Evolutionary conservation across 2,329 filamentous ascomycete genomes (phyloP), one percentile per base, ranked within the genome.

Genomic region (Cadophora gregata): DNA sequence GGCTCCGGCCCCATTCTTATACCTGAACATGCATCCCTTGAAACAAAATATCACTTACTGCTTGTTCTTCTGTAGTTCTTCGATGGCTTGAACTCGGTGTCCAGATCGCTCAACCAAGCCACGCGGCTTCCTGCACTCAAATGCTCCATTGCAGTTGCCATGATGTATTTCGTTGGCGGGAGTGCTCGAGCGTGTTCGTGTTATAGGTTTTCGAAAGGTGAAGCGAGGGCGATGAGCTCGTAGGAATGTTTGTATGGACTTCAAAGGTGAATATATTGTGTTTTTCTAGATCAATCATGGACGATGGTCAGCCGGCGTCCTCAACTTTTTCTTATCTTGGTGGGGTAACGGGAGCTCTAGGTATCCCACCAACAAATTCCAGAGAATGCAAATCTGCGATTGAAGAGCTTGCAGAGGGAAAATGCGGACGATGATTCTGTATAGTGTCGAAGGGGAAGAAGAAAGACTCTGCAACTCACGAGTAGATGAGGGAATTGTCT

Each of bases 41-140:
- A 93, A 82, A 99, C 97, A 84, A 99, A 45, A 47, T 19, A 55
- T 6, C 29, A 63, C 61, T 63, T 63, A 63, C 61, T 99, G 78
- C 94, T 97, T 71, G 95, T 97, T 75, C 96, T 91, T 78, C 96
- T 93, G 83, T 96, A 96, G 85, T 96, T 94, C 82, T 90, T 92
- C 76, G 90, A 87, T 65, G 95, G 94, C 75, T 69, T 85, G 84
- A 91, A 93, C 79, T 96, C 92, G 73, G 95, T 97, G 85, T 97
- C 90, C 78, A 99, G 31, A 10, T 59, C 51, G 59, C 51, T 14
- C n/a, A 53, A 51, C 48, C 55, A 64, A 29, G 51, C 27, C 27
- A 59, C 53, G 29, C 53, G 27, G 76, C 88, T 90, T 80, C 92
- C 90, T 78, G 91, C 88, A 78, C 88, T 87, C 79, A 97, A 89